Percentiles rank a stretch among this genome's conserved stretches.
phyloP scores from a whole-genome alignment of 257 asterid species.

The Vinca minor region DNA sequence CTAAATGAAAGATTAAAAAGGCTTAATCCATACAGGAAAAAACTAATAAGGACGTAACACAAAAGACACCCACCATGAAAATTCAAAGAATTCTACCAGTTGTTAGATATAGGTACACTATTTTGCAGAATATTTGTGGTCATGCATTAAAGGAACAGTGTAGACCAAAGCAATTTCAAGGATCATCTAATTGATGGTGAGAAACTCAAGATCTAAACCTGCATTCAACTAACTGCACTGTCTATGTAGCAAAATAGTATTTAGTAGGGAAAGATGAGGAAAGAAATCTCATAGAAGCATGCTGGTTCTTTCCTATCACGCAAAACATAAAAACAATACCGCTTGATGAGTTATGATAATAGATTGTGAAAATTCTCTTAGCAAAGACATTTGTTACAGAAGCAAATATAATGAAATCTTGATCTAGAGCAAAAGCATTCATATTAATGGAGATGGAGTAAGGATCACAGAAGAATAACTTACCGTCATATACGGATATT shows the following conservation, averaged over 20 bases:
- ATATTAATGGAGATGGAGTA: background rate
- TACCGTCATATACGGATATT: slow-evolving; percentile 89
- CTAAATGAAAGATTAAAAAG: too few species aligned
- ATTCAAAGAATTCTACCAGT: background rate
- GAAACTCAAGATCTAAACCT: background rate
- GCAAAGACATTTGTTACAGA: background rate
- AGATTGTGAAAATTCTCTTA: background rate
- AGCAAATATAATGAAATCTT: background rate
- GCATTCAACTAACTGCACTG: background rate
- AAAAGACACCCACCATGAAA: too few species aligned
- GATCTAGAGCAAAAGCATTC: background rate
- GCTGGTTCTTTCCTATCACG: background rate
- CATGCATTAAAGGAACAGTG: background rate
- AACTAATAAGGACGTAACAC: too few species aligned
- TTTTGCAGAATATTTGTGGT: background rate
- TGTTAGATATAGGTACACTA: background rate
- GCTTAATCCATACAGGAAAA: too few species aligned
- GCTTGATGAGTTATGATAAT: background rate
- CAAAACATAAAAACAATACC: background rate
- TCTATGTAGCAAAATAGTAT: background rate
- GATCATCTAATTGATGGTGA: background rate
- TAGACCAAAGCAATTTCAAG: background rate
- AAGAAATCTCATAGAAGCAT: background rate
- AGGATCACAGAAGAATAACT: slow-evolving; percentile 11
- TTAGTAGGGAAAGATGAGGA: background rate